Evolutionary conservation across 768 basidiomycete species (phyloP).

Genomic region (Termitomyces sp.): DNA sequence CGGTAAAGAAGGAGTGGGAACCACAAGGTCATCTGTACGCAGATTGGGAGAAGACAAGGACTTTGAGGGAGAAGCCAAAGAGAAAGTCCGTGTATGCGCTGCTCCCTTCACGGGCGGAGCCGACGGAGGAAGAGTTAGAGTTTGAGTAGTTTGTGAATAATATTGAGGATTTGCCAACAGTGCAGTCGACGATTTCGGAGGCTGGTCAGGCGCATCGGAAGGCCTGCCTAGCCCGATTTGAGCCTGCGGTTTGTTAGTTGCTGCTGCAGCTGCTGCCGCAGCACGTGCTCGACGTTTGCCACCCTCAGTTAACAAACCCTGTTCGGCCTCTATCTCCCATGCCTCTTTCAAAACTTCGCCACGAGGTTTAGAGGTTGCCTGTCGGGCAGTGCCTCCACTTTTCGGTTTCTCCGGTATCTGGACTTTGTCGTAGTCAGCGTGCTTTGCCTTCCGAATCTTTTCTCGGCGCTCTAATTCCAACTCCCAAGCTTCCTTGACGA

Average conservation of each 20-base stretch:
- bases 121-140: slow-evolving; percentile 64
- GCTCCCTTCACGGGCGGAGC: slow-evolving; percentile 45
- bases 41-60: slow-evolving; percentile 16
- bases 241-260: slow-evolving; percentile 9
- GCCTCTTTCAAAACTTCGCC: slow-evolving; percentile 53
- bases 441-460: slow-evolving; percentile 35
- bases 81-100: slow-evolving; percentile 62
- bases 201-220: slow-evolving; percentile 13
- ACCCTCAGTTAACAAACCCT: slow-evolving; percentile 71
- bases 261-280: slow-evolving; percentile 29
- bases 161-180: slow-evolving; percentile 55
- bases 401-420: slow-evolving; percentile 11
- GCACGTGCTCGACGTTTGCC: slow-evolving; percentile 64
- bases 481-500: slow-evolving; percentile 78
- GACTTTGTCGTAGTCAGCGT: slow-evolving; percentile 27
- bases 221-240: slow-evolving; percentile 23
- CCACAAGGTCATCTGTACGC: slow-evolving; percentile 39
- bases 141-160: slow-evolving; percentile 51
- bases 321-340: slow-evolving; percentile 83
- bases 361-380: slow-evolving; percentile 7
- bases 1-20: slow-evolving; percentile 69
- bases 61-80: slow-evolving; percentile 36
- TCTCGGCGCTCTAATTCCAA: slow-evolving; percentile 61
- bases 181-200: slow-evolving; percentile 26
- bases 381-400: background rate